These are phyloP conservation scores for Colletotrichum ledebouriae DNA, from an alignment of 2,329 filamentous ascomycete genomes.

Conservation along the genomic window DNA sequence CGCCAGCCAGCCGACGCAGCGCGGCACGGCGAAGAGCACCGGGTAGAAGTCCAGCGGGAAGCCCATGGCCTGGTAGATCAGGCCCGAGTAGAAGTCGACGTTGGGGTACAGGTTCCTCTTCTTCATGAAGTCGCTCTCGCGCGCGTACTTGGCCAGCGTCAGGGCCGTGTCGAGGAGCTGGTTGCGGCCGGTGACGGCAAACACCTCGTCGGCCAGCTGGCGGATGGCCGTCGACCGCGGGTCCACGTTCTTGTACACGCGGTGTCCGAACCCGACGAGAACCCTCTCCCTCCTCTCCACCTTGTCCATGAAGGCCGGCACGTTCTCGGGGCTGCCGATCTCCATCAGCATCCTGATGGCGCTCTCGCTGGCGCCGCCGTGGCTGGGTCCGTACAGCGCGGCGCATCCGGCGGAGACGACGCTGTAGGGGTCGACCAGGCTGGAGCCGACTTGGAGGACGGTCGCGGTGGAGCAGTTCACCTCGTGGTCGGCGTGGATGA, in stretches of 20 bases:
- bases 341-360: constrained; percentile 67
- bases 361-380: constrained; percentile 71
- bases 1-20: constrained; percentile 65
- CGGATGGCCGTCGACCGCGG: constrained; percentile 65
- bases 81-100: constrained; percentile 65
- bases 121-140: constrained; percentile 62
- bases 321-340: constrained; percentile 64
- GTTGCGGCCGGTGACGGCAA: constrained; percentile 64
- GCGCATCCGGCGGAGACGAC: constrained; percentile 66
- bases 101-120: constrained; percentile 64
- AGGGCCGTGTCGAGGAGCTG: constrained; percentile 64
- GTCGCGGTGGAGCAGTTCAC: constrained; percentile 70
- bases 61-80: constrained; percentile 67
- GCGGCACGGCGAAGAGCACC: constrained; percentile 63
- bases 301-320: constrained; percentile 62
- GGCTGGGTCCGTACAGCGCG: constrained; percentile 68
- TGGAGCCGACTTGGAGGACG: constrained; percentile 68
- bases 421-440: constrained; percentile 68
- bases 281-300: constrained; percentile 65
- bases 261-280: constrained; percentile 68
- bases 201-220: constrained; percentile 63
- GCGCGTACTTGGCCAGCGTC: constrained; percentile 59
- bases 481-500: constrained; percentile 71
- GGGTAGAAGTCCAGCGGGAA: constrained; percentile 67
- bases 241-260: constrained; percentile 67